These are phyloP conservation scores for Carallia pectinifolia DNA, from an alignment of 345 rosid species.

Conservation along the genomic window DNA sequence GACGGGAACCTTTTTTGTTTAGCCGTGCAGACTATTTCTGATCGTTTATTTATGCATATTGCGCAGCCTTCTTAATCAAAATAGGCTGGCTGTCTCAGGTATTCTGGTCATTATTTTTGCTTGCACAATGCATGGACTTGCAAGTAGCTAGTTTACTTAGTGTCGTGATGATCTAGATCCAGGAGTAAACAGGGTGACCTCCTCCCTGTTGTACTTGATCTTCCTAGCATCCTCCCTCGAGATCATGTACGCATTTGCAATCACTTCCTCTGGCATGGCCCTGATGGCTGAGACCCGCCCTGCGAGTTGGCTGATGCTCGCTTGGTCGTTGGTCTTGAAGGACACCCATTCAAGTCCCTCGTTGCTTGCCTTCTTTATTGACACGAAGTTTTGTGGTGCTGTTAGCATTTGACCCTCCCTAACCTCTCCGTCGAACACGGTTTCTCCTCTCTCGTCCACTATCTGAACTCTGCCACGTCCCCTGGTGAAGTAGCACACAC, in stretches of 20 bases:
- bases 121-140: no score
- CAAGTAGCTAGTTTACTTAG: background rate
- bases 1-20: no score
- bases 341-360: slow-evolving; percentile 40
- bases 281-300: slow-evolving; percentile 31
- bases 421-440: slow-evolving; percentile 25
- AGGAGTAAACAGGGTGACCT: slow-evolving; percentile 9
- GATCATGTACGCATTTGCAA: slow-evolving; percentile 27
- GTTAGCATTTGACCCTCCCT: slow-evolving; percentile 34
- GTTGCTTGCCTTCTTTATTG: slow-evolving; percentile 27
- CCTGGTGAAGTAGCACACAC: slow-evolving; percentile 29
- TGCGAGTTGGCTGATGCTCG: slow-evolving; percentile 27
- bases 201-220: slow-evolving; percentile 25
- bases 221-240: slow-evolving; percentile 35
- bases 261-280: slow-evolving; percentile 31
- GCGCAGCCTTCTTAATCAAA: no score
- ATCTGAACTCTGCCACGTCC: slow-evolving; percentile 37
- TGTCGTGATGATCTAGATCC: background rate
- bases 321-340: slow-evolving; percentile 35
- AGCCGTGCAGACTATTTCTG: no score
- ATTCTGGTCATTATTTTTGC: no score
- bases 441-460: slow-evolving; percentile 23
- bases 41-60: no score
- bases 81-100: no score
- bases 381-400: slow-evolving; percentile 35